These are phyloP conservation scores for Fragilaria crotonensis DNA, from an alignment of 108 stramenopile genomes.

Conservation along the genomic window DNA sequence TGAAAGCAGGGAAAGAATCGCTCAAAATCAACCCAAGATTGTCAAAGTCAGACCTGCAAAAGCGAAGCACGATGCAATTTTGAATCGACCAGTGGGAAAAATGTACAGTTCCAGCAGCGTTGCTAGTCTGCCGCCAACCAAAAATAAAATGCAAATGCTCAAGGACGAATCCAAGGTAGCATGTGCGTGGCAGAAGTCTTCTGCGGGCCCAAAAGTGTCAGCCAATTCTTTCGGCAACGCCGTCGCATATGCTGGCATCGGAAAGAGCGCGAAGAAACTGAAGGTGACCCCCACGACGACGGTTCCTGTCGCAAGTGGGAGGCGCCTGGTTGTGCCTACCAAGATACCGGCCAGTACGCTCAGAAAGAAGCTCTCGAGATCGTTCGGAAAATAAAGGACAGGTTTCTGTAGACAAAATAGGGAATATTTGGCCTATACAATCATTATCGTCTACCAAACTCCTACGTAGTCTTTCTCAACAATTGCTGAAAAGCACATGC, in stretches of 20 bases:
- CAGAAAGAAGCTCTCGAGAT: not conserved
- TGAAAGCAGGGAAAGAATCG: slow-evolving; percentile 29
- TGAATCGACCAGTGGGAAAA: slow-evolving; percentile 11
- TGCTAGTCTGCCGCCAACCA: not conserved
- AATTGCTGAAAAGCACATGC: no score
- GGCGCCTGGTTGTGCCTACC: not conserved
- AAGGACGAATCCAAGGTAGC: not conserved
- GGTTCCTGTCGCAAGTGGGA: not conserved
- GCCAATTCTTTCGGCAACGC: not conserved
- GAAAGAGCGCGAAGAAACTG: not conserved
- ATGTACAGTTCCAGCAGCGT: not conserved
- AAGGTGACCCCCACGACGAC: not conserved
- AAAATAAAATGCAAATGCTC: not conserved
- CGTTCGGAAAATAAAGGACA: not conserved
- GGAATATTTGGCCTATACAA: no score
- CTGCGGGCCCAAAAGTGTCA: not conserved
- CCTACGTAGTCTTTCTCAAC: no score
- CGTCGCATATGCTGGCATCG: not conserved
- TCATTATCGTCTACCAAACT: no score
- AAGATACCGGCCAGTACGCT: not conserved
- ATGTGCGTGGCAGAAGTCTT: not conserved
- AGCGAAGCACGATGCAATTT: slow-evolving; percentile 21
- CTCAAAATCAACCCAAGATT: slow-evolving; percentile 45
- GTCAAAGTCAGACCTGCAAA: slow-evolving; percentile 44
- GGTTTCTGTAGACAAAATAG: no score